Percentiles rank a stretch among this genome's conserved stretches.
Evolutionary conservation across 257 asterid genomes (phyloP).

Genomic region (Nicotiana paniculata): DNA sequence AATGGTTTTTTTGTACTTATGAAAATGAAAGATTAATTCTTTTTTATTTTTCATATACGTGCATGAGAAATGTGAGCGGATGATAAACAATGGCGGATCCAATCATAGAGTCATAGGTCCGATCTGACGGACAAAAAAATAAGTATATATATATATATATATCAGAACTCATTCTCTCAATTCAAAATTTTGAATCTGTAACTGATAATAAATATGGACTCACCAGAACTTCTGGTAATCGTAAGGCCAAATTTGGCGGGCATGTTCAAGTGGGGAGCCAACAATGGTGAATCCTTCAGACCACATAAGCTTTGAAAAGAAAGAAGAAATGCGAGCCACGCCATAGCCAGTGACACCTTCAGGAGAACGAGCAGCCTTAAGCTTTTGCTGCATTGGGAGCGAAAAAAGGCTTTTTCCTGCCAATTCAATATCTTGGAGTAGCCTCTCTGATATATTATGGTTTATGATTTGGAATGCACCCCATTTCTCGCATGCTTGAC

Average conservation of each 20-base stretch:
- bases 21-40: not conserved
- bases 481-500: conserved; percentile 87
- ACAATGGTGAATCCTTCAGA: conserved; percentile 91
- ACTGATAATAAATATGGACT: not conserved
- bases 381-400: conserved; percentile 76
- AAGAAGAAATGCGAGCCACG: conserved; percentile 65
- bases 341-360: conserved; percentile 75
- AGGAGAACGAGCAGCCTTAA: conserved; percentile 55
- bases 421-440: conserved; percentile 39
- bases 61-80: not conserved
- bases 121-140: too few relatives aligned
- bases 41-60: not conserved
- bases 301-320: conserved; percentile 88
- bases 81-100: not conserved
- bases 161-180: too few relatives aligned
- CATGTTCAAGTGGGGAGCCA: conserved; percentile 76
- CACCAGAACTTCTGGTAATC: conserved; percentile 67
- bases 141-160: too few relatives aligned
- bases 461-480: conserved; percentile 67
- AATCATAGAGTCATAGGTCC: too few relatives aligned
- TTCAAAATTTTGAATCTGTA: not conserved
- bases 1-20: not conserved
- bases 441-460: conserved; percentile 37
- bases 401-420: conserved; percentile 48
- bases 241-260: conserved; percentile 72